These are phyloP conservation scores for Steccherinum ochraceum DNA, from an alignment of 768 basidiomycete species.

Conservation along the genomic window DNA sequence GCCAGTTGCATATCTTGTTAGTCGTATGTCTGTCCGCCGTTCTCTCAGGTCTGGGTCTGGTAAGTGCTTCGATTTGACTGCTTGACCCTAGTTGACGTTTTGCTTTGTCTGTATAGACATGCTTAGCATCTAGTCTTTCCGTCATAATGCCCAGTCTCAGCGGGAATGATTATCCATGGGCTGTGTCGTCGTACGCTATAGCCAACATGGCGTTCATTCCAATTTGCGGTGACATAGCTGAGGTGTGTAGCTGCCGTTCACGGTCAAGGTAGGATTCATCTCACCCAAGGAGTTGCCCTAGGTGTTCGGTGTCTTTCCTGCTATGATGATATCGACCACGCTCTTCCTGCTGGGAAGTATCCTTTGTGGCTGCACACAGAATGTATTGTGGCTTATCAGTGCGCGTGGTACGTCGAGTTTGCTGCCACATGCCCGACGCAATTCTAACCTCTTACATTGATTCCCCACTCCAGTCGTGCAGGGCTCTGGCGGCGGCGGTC, in stretches of 20 bases:
- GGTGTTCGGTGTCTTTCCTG: conserved; percentile 7
- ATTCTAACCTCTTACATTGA: neutral
- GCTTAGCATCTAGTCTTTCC: neutral
- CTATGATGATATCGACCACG: neutral
- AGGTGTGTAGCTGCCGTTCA: neutral
- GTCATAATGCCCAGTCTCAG: neutral
- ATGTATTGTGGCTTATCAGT: conserved; percentile 10
- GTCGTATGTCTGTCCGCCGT: neutral
- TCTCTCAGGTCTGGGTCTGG: neutral
- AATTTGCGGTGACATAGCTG: conserved; percentile 4
- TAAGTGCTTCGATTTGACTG: neutral
- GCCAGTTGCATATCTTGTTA: too few species aligned
- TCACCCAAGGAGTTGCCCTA: neutral
- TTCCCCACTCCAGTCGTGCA: conserved; percentile 5
- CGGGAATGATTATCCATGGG: conserved; percentile 7
- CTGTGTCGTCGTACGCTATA: conserved; percentile 7
- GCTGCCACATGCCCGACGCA: neutral
- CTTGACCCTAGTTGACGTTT: too few species aligned
- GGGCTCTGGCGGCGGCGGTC: conserved; percentile 10
- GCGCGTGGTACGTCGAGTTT: conserved; percentile 8
- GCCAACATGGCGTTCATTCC: conserved; percentile 6
- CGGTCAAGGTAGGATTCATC: neutral
- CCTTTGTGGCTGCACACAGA: conserved; percentile 9
- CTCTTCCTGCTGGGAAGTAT: conserved; percentile 9
- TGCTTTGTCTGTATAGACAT: neutral